Base-by-base conservation (phyloP, 495 filamentous ascomycete genomes). In the Elasticomyces elasticus region DNA sequence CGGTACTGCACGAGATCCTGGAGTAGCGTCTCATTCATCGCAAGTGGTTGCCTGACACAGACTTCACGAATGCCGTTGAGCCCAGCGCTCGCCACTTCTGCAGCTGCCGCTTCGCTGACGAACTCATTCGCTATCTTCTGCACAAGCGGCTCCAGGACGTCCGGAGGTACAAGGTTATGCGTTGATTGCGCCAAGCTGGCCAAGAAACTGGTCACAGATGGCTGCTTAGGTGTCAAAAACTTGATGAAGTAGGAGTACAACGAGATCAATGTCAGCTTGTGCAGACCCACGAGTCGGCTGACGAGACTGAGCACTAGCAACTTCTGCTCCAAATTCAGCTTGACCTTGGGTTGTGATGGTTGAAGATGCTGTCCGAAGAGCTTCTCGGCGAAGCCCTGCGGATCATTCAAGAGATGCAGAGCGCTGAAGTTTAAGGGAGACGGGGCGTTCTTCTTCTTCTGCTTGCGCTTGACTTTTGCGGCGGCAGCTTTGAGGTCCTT, bases 81-180 rank as follows among this genome's bases (percentile, higher is more conserved):
- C 62, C 92, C 92, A 38, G 92, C 91, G 6, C 91, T 83, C 26
- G 87, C 89, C 38, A 97, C 88, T 70, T 96, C 88, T 15, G 86
- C 75, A 5, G 91, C 89, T 0, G 88, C 85, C 13, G 89, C 92
- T 67, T 99, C 92, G 0, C 87, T 94, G 7, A 99, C 91, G 64
- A 99, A 99, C 69, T 96, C 89, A 52, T 96, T 95, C 33, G 92
- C 91, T 56, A 99, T 96, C 73, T 95, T 97, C 66, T 87, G 83
- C 15, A 99, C 70, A 22, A 99, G 71, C 1, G 92, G 89, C 69
- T 96, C 90, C 19, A 99, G 78, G 5, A 82, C 85, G 72, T 99
- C 92, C 0, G 94, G 94, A 1, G 92, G 92, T 12, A 97, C 89
- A 28, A 95, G 74, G 57, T 83, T 83, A 66, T 99, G 92, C 11